Base-by-base conservation (phyloP, 1,284 basidiomycete species). In the Apiotrichum sp. region DNA sequence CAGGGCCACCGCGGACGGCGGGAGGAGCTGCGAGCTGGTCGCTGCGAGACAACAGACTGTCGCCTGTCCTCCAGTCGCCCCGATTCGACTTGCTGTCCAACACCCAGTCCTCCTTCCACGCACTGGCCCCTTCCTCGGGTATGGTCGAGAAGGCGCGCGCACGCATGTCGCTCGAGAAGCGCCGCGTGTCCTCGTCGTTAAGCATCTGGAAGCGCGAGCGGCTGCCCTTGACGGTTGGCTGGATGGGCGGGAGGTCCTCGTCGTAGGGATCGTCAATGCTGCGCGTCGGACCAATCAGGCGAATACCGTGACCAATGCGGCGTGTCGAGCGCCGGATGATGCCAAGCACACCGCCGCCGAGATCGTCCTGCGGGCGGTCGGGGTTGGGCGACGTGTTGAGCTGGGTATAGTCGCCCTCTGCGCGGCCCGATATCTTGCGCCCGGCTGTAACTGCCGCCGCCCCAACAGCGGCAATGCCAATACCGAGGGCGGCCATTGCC, bases 141-240 rank as follows among this genome's bases (percentile, higher is more conserved):
- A 50, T 50, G 3, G 49, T 7, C 4, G 4, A 5, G 14, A 42
- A 42, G 22, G 35, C 13, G 13, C 32, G 45, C 4, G 11, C 32
- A 29, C 31, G 32, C 22, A 10, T 29, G n/a, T 45, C 47, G 40
- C 38, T 13, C 16, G 39, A 45, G 43, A 63, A 65, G 6, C 33
- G 47, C 33, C 63, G 50, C 14, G 63, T 63, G 51, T 74, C 72
- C 56, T 74, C 72, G 29, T 72, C 67, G 8, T 54, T 35, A 2
- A 74, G 65, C 66, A 74, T 72, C 38, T 68, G 61, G n/a, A 70
- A 42, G 33, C 53, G 38, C 52, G 50, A 38, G 48, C 44, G 16
- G 41, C 38, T 50, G 45, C 43, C n/a, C 40, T 41, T 47, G 47
- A 44, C 40, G 51, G 48, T 38, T 13, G 35, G 42, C 36, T 44